Conservation (phyloP, 2,329 filamentous ascomycete species). For the Aspergillus sp. region DNA sequence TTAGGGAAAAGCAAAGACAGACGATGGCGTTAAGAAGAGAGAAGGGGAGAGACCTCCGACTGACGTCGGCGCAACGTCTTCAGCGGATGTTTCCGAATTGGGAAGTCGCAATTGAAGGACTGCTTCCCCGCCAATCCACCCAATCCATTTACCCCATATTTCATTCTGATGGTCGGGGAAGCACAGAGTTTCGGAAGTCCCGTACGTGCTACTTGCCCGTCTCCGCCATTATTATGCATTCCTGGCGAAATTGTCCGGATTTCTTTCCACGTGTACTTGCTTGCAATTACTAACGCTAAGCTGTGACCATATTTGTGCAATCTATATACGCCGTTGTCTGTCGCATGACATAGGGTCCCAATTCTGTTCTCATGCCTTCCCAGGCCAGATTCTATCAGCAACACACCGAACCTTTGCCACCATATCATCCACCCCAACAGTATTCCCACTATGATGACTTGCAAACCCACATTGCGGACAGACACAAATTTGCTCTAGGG, state of each 20-base stretch:
- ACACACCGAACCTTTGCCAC: slow-evolving; percentile 64
- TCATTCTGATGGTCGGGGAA: no score
- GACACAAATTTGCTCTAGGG: slow-evolving; percentile 56
- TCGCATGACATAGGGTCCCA: no score
- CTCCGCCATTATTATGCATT: no score
- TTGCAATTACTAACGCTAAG: no score
- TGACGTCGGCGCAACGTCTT: background rate
- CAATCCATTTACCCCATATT: background rate
- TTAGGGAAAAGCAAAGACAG: background rate
- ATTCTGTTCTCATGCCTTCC: background rate
- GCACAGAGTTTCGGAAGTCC: no score
- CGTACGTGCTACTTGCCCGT: no score
- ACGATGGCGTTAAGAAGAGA: background rate
- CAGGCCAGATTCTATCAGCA: slow-evolving; percentile 40
- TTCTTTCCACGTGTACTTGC: no score
- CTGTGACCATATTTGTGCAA: no score
- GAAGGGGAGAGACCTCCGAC: background rate
- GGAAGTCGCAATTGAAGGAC: background rate
- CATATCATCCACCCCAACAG: slow-evolving; percentile 59
- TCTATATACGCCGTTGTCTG: no score
- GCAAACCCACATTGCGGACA: slow-evolving; percentile 65
- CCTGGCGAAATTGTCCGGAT: no score
- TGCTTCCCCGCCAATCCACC: no score
- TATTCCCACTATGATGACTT: slow-evolving; percentile 52
- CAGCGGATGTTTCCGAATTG: background rate